A percentile compares a stretch with the other conserved stretches of the same genome.
These are phyloP conservation scores for Penicillium fimorum DNA, from an alignment of 495 filamentous ascomycete species.

Conservation along the genomic window DNA sequence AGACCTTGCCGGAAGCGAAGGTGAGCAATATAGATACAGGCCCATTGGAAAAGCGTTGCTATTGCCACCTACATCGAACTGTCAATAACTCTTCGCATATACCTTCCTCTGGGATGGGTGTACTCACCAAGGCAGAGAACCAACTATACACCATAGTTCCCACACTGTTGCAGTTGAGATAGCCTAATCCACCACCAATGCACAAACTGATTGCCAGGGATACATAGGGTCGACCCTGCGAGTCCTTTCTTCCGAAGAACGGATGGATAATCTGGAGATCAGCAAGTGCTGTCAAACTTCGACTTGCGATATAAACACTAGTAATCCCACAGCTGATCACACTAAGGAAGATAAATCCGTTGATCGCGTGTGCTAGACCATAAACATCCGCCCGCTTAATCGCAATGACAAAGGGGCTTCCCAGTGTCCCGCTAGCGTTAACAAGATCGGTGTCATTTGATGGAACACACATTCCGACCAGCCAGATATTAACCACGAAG, in stretches of 20 bases:
- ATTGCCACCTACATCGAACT: constrained; percentile 23
- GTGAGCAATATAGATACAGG: constrained; percentile 59
- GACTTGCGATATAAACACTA: constrained; percentile 30
- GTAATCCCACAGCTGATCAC: constrained; percentile 33
- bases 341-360: constrained; percentile 32
- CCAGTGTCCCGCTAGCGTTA: constrained; percentile 26
- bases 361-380: constrained; percentile 28
- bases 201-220: constrained; percentile 22
- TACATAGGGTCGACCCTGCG: constrained; percentile 25
- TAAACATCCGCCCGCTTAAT: constrained; percentile 28
- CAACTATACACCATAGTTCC: constrained; percentile 28
- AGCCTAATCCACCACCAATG: constrained; percentile 27
- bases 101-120: neutral
- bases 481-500: constrained; percentile 34
- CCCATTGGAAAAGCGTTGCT: constrained; percentile 44
- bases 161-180: constrained; percentile 27
- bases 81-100: neutral
- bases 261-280: constrained; percentile 28
- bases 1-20: constrained; percentile 61
- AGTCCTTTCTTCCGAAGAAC: constrained; percentile 29
- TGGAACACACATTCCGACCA: constrained; percentile 33
- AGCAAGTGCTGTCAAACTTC: constrained; percentile 28
- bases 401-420: constrained; percentile 32
- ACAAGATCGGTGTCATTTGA: constrained; percentile 22
- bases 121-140: constrained; percentile 28